Conservation (phyloP, 768 basidiomycete species). For the Calvatia gigantea region DNA sequence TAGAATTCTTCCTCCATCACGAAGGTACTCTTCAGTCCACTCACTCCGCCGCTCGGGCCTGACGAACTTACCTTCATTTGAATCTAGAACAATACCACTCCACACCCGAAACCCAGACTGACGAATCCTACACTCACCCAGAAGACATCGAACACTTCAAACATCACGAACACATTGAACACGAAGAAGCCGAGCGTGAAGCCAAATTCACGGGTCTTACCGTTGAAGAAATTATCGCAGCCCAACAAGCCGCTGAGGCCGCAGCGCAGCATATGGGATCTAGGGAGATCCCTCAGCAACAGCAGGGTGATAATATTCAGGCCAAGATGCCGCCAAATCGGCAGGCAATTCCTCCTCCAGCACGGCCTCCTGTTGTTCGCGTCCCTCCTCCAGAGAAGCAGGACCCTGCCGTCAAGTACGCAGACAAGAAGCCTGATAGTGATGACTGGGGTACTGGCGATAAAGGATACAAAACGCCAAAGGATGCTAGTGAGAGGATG, state of each 20-base stretch:
- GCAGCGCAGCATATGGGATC: neutral
- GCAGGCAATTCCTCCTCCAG: constrained; percentile 13
- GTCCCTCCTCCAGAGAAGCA: constrained; percentile 63
- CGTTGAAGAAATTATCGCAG: constrained; percentile 58
- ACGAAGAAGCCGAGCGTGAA: constrained; percentile 77
- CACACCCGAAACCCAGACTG: constrained; percentile 96
- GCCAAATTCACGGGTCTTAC: constrained; percentile 80
- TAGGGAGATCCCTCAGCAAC: constrained; percentile 11
- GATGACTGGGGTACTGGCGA: constrained; percentile 73
- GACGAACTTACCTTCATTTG: neutral
- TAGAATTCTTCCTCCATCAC: constrained; percentile 95
- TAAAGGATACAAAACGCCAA: constrained; percentile 70
- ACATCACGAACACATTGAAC: constrained; percentile 84
- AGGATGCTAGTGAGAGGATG: constrained; percentile 71
- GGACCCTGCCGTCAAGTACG: constrained; percentile 63
- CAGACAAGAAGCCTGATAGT: constrained; percentile 51
- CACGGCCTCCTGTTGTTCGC: constrained; percentile 53
- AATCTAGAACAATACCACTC: constrained; percentile 81
- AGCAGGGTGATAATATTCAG: constrained; percentile 13
- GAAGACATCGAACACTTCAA: constrained; percentile 93
- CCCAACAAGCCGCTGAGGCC: constrained; percentile 23
- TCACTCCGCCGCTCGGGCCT: neutral
- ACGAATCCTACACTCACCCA: constrained; percentile 90
- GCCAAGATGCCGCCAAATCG: neutral
- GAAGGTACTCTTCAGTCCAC: constrained; percentile 64